Conservation (phyloP, 2,329 filamentous ascomycete genomes). For the Colletotrichum tamarilloi region DNA sequence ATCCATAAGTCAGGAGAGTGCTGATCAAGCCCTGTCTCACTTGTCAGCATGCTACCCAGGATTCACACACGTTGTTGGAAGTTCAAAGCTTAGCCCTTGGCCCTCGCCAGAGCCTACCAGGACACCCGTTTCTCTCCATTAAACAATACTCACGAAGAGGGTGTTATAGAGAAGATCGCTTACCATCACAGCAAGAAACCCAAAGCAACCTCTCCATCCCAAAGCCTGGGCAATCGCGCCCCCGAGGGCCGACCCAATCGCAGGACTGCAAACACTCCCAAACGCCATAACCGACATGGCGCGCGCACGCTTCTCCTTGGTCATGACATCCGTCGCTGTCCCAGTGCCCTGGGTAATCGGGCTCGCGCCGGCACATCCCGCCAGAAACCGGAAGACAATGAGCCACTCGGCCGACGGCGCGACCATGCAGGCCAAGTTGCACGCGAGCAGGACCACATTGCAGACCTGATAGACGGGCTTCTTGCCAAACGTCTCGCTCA, state of each 20-base stretch:
- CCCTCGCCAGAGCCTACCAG: too few species aligned
- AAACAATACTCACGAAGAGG: not conserved
- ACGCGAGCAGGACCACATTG: constrained; percentile 13
- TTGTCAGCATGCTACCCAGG: constrained; percentile 7
- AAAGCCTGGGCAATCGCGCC: constrained; percentile 9
- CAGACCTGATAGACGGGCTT: constrained; percentile 11
- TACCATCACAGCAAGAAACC: constrained; percentile 9
- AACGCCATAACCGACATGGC: constrained; percentile 23
- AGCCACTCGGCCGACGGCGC: constrained; percentile 17
- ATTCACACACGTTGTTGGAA: too few species aligned
- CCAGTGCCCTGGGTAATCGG: constrained; percentile 19
- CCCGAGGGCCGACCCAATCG: constrained; percentile 11
- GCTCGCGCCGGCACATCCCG: constrained; percentile 17
- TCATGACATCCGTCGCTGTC: constrained; percentile 19
- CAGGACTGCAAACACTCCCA: constrained; percentile 20
- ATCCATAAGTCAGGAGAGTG: constrained; percentile 3
- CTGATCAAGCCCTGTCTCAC: constrained; percentile 11
- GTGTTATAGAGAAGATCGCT: too few species aligned
- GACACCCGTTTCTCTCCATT: too few species aligned
- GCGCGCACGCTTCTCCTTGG: constrained; percentile 12
- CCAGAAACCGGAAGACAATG: constrained; percentile 19
- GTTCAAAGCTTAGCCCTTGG: too few species aligned
- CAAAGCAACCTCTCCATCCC: constrained; percentile 25
- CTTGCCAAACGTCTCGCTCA: constrained; percentile 6
- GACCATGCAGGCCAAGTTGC: constrained; percentile 21